Evolutionary conservation across 2,329 filamentous ascomycete genomes (phyloP).

Genomic region (Dactylonectria macrodidyma): DNA sequence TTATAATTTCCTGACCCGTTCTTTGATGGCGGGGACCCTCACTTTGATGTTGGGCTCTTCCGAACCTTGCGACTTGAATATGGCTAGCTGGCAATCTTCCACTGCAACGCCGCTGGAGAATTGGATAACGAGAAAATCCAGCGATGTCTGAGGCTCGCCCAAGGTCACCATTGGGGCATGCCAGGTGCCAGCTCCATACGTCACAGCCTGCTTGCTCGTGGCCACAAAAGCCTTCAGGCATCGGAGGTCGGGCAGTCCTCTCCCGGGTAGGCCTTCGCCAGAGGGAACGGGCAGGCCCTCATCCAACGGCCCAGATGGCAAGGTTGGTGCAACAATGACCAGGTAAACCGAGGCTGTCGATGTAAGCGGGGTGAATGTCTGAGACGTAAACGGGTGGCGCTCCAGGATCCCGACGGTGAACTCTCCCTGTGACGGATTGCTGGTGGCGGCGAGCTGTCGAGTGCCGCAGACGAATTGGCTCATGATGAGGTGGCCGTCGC

Average conservation of each 20-base stretch:
- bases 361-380: conserved; percentile 89
- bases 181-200: conserved; percentile 92
- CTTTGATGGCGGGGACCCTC: conserved; percentile 46
- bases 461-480: conserved; percentile 88
- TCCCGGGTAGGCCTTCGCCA: conserved; percentile 64
- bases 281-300: conserved; percentile 47
- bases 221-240: conserved; percentile 85
- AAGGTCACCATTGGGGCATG: conserved; percentile 97
- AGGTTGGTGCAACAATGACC: conserved; percentile 88
- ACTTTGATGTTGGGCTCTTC: conserved; percentile 60
- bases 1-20: conserved; percentile 36
- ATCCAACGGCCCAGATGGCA: conserved; percentile 60
- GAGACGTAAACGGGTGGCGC: conserved; percentile 92
- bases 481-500: conserved; percentile 72
- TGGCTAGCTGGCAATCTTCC: conserved; percentile 92
- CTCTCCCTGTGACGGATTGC: conserved; percentile 33
- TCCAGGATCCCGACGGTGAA: conserved; percentile 84
- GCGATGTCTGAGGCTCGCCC: conserved; percentile 68
- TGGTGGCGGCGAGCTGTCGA: conserved; percentile 44
- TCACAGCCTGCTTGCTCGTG: conserved; percentile 84
- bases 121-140: conserved; percentile 93
- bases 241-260: conserved; percentile 80
- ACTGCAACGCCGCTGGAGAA: conserved; percentile 85
- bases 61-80: conserved; percentile 50
- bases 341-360: conserved; percentile 74